Base-by-base conservation (phyloP, 768 basidiomycete genomes). In the Agrocybe chaxingu region DNA sequence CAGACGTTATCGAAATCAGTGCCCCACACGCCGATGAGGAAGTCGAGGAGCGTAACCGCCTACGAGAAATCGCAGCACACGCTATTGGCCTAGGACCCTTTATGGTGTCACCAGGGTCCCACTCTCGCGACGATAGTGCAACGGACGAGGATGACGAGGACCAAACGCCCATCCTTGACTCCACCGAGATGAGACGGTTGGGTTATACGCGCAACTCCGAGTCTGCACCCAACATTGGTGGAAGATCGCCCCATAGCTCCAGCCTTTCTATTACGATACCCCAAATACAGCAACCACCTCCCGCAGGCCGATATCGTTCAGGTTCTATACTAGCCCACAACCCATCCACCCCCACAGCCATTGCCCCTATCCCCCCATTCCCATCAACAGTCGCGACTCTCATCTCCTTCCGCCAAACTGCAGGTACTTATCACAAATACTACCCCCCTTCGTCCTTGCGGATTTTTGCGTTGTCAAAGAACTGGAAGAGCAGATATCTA, bases 1-100 rank as follows among this genome's bases (percentile, higher is more conserved):
- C 86, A 12, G 86, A 80, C 35, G 84, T 90, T 44, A 85, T 91
- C 50, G 87, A 91, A 63, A 89, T 91, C 44, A 75, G 68, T 42
- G 80, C 79, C 7, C 71, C 66, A 37, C 68, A 67, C 41, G 69
- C 73, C 42, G 81, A 87, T 55, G 77, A 73, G 40, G 89, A 91
- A 58, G 74, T 79, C 42, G 83, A 85, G 60, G 89, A 91, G 58
- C 79, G 89, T 8, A 80, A 86, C 54, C 79, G 87, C n/a, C 68
- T 92, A 31, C 73, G 87, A 31, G 84, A 86, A 48, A 82, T 79
- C 35, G 89, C 89, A 12, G 89, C 89, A 0, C 83, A 88, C 59
- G 80, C 85, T 9, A 82, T 92, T 42, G 89, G 89, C 5, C 71
- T 90, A 31, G 77, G 73, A 48, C 77, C 80, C 8, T 76, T 75